Percentiles rank a stretch among this genome's conserved stretches.
phyloP scores from a whole-genome alignment of 1,284 basidiomycete species.

The Cryptococcus sp. region DNA sequence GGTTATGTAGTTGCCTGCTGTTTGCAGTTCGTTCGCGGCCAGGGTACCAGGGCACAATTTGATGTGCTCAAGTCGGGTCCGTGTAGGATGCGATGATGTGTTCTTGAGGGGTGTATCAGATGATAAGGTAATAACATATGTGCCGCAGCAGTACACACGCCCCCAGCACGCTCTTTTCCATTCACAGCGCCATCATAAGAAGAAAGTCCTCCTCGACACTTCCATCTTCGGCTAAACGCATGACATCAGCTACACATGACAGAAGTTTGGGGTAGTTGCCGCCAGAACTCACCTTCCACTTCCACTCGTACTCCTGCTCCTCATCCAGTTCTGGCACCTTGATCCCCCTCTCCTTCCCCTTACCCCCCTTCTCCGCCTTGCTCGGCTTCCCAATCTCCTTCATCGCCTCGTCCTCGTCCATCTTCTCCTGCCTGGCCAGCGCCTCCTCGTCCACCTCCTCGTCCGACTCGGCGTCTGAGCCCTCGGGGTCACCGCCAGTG shows the following conservation, averaged over 20 bases:
- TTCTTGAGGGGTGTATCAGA: too few relatives aligned
- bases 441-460: conserved; percentile 32
- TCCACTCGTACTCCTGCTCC: conserved; percentile 53
- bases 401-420: conserved; percentile 45
- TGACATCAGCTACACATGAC: not conserved
- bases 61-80: too few relatives aligned
- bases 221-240: conserved; percentile 51
- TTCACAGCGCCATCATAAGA: conserved; percentile 34
- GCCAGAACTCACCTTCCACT: conserved; percentile 49
- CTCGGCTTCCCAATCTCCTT: conserved; percentile 32
- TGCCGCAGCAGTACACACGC: too few relatives aligned
- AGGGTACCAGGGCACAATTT: too few relatives aligned
- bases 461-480: conserved; percentile 30
- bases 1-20: too few relatives aligned
- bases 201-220: conserved; percentile 51
- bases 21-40: too few relatives aligned
- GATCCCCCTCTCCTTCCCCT: conserved; percentile 25
- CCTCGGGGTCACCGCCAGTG: conserved; percentile 58
- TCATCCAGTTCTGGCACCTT: conserved; percentile 48
- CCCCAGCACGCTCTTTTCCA: too few relatives aligned
- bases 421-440: conserved; percentile 33
- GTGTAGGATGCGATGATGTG: too few relatives aligned
- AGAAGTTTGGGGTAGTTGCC: not conserved
- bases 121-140: too few relatives aligned
- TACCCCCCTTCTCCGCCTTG: not conserved